Percentiles rank a stretch among this genome's conserved stretches.
Evolutionary conservation across 148 eudicot species (phyloP).

Genomic region (Arctostaphylos glauca): DNA sequence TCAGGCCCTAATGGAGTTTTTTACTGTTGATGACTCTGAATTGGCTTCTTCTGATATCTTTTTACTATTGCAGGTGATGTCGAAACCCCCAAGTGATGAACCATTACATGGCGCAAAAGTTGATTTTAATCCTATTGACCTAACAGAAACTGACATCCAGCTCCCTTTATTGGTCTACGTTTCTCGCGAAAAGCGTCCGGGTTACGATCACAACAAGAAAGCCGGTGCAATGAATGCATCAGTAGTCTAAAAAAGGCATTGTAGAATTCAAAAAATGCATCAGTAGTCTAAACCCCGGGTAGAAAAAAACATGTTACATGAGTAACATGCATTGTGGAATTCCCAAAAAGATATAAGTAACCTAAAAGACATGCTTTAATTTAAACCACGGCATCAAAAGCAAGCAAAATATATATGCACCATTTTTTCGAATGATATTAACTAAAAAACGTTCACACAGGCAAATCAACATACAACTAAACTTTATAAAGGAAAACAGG

Average conservation of each 20-base stretch:
- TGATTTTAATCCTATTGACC: constrained; percentile 50
- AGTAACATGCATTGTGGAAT: neutral
- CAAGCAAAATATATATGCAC: neutral
- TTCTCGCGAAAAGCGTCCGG: constrained; percentile 95
- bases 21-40: neutral
- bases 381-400: neutral
- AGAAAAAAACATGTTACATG: neutral
- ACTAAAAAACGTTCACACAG: constrained; percentile 9
- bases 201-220: constrained; percentile 96
- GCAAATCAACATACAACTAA: constrained; percentile 32
- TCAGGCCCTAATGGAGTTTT: neutral
- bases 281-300: neutral
- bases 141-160: constrained; percentile 74
- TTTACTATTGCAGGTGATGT: constrained; percentile 63
- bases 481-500: neutral
- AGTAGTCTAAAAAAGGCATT: too few species aligned
- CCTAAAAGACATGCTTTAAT: neutral
- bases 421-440: neutral
- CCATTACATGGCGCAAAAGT: constrained; percentile 53
- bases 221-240: constrained; percentile 99
- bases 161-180: constrained; percentile 91
- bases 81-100: constrained; percentile 92
- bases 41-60: neutral
- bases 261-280: neutral
- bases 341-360: neutral